Evolutionary conservation across 2,329 filamentous ascomycete genomes (phyloP).

Genomic region (Alternaria gaisen): DNA sequence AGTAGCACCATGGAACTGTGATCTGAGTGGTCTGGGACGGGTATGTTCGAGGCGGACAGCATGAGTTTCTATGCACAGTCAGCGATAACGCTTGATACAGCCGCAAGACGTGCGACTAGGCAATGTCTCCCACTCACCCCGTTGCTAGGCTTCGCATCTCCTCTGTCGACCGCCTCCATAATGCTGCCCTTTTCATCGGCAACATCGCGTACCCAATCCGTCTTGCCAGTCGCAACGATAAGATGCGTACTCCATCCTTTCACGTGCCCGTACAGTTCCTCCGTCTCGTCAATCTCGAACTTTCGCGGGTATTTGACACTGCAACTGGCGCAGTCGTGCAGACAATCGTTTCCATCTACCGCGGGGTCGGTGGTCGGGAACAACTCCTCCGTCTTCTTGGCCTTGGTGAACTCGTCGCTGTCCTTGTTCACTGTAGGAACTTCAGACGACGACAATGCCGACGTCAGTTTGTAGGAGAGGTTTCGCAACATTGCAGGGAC

Average conservation of each 20-base stretch:
- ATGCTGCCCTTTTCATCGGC: slow-evolving; percentile 76
- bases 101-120: background rate
- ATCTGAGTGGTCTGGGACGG: slow-evolving; percentile 73
- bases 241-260: slow-evolving; percentile 90
- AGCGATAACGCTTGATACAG: background rate
- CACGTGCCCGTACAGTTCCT: slow-evolving; percentile 83
- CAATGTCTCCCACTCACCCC: slow-evolving; percentile 64
- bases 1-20: slow-evolving; percentile 77
- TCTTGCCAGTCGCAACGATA: slow-evolving; percentile 92
- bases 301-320: slow-evolving; percentile 79
- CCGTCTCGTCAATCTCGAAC: slow-evolving; percentile 75
- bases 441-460: slow-evolving; percentile 41
- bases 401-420: slow-evolving; percentile 57
- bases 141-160: slow-evolving; percentile 67
- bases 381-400: slow-evolving; percentile 61
- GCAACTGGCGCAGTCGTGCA: slow-evolving; percentile 86
- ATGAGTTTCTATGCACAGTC: slow-evolving; percentile 72
- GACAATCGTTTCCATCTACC: slow-evolving; percentile 86
- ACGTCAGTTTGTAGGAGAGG: slow-evolving; percentile 49
- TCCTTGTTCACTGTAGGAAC: slow-evolving; percentile 39
- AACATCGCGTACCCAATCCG: slow-evolving; percentile 91
- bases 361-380: slow-evolving; percentile 79
- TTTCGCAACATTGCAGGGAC: slow-evolving; percentile 50
- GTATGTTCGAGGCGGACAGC: slow-evolving; percentile 92
- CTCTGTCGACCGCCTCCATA: slow-evolving; percentile 63